Base-by-base conservation (phyloP, 495 filamentous ascomycete species). In the Neurospora cerealis region DNA sequence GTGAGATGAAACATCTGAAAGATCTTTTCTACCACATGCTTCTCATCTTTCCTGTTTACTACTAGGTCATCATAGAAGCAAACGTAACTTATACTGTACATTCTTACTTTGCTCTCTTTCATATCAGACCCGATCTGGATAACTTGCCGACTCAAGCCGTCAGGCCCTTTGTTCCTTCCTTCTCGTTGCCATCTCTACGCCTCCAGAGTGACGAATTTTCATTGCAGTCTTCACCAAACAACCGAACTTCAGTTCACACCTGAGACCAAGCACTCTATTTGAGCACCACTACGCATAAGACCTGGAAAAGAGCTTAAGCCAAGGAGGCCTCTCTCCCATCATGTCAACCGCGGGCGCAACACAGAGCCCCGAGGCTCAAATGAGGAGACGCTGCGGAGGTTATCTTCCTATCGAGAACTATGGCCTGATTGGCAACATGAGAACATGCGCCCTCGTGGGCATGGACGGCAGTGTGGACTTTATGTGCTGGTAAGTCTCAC, bases 371-470 rank as follows among this genome's bases (percentile, higher is more conserved):
- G 71, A 76, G 39, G 76, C 76, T 77, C 74, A 74, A 15, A 76
- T 80, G 78, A 77, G 82, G 40, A 73, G 36, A 42, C 74, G 74
- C 7, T 71, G 75, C 15, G 77, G 75, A 0, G 82, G 83, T 13
- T 92, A 91, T 75, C 87, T 87, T 40, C 87, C 91, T 71, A 91
- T 93, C 73, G 91, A 92, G 77, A 86, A 92, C 77, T 93, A 93
- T 85, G 91, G 91, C 39, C 83, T 93, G 74, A 91, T 93, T 78
- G 91, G 91, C 17, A 92, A 93, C 77, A 92, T 93, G 91, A 85
- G 89, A 76, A 93, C 91, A n/a, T 91, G 89, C 81, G 91, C 91
- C 32, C 82, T 93, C 37, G 86, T 92, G 40, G 90, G 89, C 78
- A 90, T 91, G 77, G 89, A 89, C 74, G 91, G 91, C 17, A 90